These are phyloP conservation scores for Wolfiporia cocos DNA, from an alignment of 1,284 basidiomycete genomes.

Conservation along the genomic window DNA sequence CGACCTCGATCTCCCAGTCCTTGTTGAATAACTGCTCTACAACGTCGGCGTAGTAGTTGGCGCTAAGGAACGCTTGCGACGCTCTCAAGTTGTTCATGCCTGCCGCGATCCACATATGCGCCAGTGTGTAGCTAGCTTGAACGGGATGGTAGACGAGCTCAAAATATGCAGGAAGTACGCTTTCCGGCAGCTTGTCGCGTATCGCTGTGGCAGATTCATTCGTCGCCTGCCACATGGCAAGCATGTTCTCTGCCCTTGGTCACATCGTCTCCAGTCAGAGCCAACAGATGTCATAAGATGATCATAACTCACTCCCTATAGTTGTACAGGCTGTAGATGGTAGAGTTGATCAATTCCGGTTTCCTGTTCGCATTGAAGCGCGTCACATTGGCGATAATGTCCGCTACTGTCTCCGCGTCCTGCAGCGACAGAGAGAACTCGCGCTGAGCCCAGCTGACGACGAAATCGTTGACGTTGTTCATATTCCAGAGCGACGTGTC, in stretches of 20 bases:
- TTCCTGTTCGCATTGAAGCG: conserved; percentile 58
- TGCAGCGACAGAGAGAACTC: conserved; percentile 49
- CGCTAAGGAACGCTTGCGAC: conserved; percentile 56
- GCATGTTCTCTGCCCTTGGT: conserved; percentile 48
- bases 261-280: not conserved
- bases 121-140: conserved; percentile 50
- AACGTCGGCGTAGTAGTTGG: conserved; percentile 49
- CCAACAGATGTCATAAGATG: not conserved
- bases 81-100: conserved; percentile 58
- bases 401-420: conserved; percentile 36
- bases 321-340: conserved; percentile 56
- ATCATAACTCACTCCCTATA: conserved; percentile 55
- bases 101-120: conserved; percentile 49
- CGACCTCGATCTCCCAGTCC: conserved; percentile 52
- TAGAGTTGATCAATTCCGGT: conserved; percentile 59
- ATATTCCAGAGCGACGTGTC: conserved; percentile 47
- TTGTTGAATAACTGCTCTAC: conserved; percentile 52
- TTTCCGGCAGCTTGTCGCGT: conserved; percentile 43
- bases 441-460: conserved; percentile 53
- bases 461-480: conserved; percentile 47
- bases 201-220: conserved; percentile 45
- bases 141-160: conserved; percentile 62
- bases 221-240: conserved; percentile 43
- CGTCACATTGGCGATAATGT: conserved; percentile 54
- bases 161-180: conserved; percentile 55